Base-by-base conservation (phyloP, 169 alveolate species). In the Hepatocystis sp. region DNA sequence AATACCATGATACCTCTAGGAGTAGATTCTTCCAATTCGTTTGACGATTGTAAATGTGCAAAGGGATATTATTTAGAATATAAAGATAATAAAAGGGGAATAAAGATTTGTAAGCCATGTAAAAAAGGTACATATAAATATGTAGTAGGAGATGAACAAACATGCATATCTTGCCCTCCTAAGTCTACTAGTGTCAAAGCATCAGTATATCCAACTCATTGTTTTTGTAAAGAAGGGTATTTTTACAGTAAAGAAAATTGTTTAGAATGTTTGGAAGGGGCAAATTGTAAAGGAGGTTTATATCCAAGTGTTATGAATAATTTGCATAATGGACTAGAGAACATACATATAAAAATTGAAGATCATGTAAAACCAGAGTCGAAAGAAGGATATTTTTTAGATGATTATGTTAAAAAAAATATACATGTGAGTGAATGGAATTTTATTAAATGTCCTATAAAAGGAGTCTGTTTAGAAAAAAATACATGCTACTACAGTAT, bases 331-430 rank as follows among this genome's bases (percentile, higher is more conserved):
- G 93, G 71, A 58, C 58, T 91, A 23, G 84, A 84, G 23, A 89
- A 86, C 68, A 34, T 71, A 1, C 78, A 51, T 11, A 91, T 90
- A 36, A 60, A 84, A n/a, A 13, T 36, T 23, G 91, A 91, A 8
- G 92, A 90, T 63, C 97, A 94, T 63, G 91, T 89, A 39, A 92
- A 90, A 64, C 97, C 97, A 27, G 91, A 84, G 34, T 91, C 97
- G 0, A 71, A 85, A 13, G 92, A 64, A 51, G 95, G 95, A 19
- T 94, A 91, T 71, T 94, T 66, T 56, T 64, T 94, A 67, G 93
- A 93, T 65, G 92, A 94, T 84, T 25, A 30, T 47, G 55, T 88
- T 27, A 88, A 67, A 21, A 84, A 19, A 19, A 49, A 58, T 39
- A 76, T 94, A 36, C 85, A 90, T 36, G 91, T 90, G 27, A 91